These are phyloP conservation scores for Eucalyptus virginea DNA, from an alignment of 345 rosid genomes.

Conservation along the genomic window DNA sequence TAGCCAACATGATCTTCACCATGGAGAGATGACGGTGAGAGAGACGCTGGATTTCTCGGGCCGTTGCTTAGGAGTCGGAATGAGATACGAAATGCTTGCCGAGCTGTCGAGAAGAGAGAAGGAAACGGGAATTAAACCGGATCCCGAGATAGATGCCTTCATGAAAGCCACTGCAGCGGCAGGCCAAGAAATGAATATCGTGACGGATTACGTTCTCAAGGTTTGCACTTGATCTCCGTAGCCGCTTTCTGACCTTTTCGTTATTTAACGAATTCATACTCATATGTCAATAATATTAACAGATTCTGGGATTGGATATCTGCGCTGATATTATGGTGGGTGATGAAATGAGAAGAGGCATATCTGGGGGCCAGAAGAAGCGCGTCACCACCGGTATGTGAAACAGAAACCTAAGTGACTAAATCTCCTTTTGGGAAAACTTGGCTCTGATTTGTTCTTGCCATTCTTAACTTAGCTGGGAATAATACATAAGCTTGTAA, in stretches of 20 bases:
- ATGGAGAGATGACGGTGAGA: conserved; percentile 56
- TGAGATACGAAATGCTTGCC: conserved; percentile 22
- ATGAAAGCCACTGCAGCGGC: conserved; percentile 48
- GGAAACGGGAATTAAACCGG: conserved; percentile 38
- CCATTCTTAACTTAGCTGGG: not conserved
- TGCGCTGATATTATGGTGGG: conserved; percentile 55
- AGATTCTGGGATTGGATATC: conserved; percentile 49
- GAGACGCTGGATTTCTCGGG: conserved; percentile 50
- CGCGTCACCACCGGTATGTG: conserved; percentile 42
- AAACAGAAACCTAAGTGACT: not conserved
- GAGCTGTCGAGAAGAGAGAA: conserved; percentile 42
- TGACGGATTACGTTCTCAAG: conserved; percentile 51
- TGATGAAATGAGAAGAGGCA: conserved; percentile 52
- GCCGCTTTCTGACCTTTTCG: not conserved
- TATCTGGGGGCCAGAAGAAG: conserved; percentile 59
- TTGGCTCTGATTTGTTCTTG: not conserved
- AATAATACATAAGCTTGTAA: not conserved
- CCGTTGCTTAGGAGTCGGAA: conserved; percentile 51
- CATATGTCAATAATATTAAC: not conserved
- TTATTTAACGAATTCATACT: not conserved
- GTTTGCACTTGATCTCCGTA: conserved; percentile 2
- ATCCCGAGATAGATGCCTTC: conserved; percentile 53
- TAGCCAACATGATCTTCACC: conserved; percentile 55
- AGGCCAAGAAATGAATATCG: conserved; percentile 29
- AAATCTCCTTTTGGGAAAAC: not conserved